Evolutionary conservation across 2,329 filamentous ascomycete species (phyloP), one percentile per base, ranked within the genome.

Genomic region (Tricladium varicosporioides): DNA sequence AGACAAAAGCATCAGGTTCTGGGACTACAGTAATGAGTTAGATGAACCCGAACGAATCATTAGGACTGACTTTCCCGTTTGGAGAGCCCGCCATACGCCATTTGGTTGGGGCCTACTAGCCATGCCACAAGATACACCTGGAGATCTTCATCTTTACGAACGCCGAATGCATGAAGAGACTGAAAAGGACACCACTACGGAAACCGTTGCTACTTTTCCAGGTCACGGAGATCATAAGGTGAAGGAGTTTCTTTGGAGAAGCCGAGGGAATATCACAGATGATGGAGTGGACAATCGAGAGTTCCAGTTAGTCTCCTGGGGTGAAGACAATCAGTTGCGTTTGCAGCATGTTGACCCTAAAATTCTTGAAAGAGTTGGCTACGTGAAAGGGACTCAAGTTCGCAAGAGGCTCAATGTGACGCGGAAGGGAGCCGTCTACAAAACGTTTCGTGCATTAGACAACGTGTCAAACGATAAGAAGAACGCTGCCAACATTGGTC

Each of bases 221-320:
- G 85, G 84, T 1, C 85, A 88, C 60, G 68, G 67, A 16, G 79
- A 79, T 48, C 78, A 84, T 64, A 86, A 92, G 68, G 91, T 91
- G 31, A 96, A 94, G 68, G 92, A 97, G 66, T 97, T 97, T 60
- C 75, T 97, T 10, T 97, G 92, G 92, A 83, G 92, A 70, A 83
- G 84, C 48, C 84, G 92, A 54, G 92, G 92, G 40, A 74, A 74
- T 14, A 78, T 87, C 36, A 77, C 78, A 15, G 81, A 84, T 14
- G 83, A 91, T 53, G 81, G 82, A n/a, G 74, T 88, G 47, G 92
- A 97, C 66, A 79, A 92, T 60, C 84, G 93, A 65, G 92, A 97
- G 52, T 97, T 96, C 62, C 92, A 97, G 71, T 79, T 97, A 15
- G 90, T 97, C 0, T 92, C 92, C 0, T 97, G 92, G 92, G 92